Evolutionary conservation across 176 grass and related monocot species (phyloP).

Genomic region (Eleusine coracana): DNA sequence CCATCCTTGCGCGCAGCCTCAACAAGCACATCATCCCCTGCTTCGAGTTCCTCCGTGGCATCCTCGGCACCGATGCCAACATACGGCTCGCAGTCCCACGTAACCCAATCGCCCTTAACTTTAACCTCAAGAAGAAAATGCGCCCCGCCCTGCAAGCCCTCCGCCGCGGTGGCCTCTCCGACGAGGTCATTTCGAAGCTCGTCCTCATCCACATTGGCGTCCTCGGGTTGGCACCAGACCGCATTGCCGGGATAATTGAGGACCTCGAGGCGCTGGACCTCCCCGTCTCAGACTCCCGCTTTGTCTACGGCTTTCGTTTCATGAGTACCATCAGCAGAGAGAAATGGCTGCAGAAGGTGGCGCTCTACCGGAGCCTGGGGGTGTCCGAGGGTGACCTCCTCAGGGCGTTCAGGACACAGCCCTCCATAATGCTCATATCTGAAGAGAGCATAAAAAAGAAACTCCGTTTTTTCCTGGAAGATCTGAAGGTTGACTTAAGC

Average conservation of each 20-base stretch:
- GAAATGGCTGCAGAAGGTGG: conserved; percentile 44
- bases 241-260: conserved; percentile 37
- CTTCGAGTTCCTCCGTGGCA: conserved; percentile 39
- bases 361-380: conserved; percentile 46
- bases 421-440: neutral
- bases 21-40: conserved; percentile 31
- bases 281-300: neutral
- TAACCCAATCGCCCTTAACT: neutral
- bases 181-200: conserved; percentile 25
- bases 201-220: conserved; percentile 15
- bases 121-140: conserved; percentile 7
- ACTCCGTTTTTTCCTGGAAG: conserved; percentile 37
- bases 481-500: conserved; percentile 32
- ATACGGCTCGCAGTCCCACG: neutral
- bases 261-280: conserved; percentile 33
- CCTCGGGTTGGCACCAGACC: conserved; percentile 14
- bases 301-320: conserved; percentile 16
- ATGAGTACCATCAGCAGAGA: neutral
- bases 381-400: conserved; percentile 30
- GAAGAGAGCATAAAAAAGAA: conserved; percentile 40
- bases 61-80: conserved; percentile 27
- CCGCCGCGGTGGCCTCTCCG: conserved; percentile 16
- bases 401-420: conserved; percentile 42
- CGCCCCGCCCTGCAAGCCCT: conserved; percentile 42
- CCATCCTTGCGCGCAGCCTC: conserved; percentile 30